Base-by-base conservation (phyloP, 2,329 filamentous ascomycete genomes). In the Fonsecaea monophora region DNA sequence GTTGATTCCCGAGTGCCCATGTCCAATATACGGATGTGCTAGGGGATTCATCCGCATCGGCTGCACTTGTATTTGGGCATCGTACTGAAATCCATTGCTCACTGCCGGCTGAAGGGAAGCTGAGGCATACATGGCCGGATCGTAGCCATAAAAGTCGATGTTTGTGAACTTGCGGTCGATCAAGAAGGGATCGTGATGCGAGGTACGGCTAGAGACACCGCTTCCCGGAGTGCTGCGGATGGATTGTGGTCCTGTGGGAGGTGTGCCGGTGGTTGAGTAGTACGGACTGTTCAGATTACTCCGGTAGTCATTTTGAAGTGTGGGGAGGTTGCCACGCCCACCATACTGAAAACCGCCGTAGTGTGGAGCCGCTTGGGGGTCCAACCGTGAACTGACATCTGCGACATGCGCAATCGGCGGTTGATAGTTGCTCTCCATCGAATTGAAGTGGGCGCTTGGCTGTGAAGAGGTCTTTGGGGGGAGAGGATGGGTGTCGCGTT, bases 161-260 rank as follows among this genome's bases (percentile, higher is more conserved):
- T 80, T 80, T 15, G 81, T 78, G 21, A 86, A 73, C 67, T 83
- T 83, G 64, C 81, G 81, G 62, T 86, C 83, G 34, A 85, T 74
- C 21, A 81, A 74, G 2, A 77, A 79, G 32, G 79, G 74, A 69
- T 83, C 83, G 15, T 77, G 80, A 38, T 81, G 80, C 34, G 78
- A 74, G 21, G 75, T 75, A 54, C 70, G 76, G 48, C 70, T 74
- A 21, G 77, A 70, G 34, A 82, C 75, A 42, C 81, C 78, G 64
- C 75, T 77, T 35, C 78, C 78, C 34, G 82, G 79, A 37, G 81
- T 77, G 67, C 80, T 77, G 72, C 83, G 76, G 73, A 82, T 73
- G 70, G 80, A 80, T 4, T 75, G 71, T 2, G 65, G 68, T 15
- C 74, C 67, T 12, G 73, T 76, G 6, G 81, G 77, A 2, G 82